phyloP scores from a whole-genome alignment of 495 filamentous ascomycete genomes.

The Penicillium mononematosum region DNA sequence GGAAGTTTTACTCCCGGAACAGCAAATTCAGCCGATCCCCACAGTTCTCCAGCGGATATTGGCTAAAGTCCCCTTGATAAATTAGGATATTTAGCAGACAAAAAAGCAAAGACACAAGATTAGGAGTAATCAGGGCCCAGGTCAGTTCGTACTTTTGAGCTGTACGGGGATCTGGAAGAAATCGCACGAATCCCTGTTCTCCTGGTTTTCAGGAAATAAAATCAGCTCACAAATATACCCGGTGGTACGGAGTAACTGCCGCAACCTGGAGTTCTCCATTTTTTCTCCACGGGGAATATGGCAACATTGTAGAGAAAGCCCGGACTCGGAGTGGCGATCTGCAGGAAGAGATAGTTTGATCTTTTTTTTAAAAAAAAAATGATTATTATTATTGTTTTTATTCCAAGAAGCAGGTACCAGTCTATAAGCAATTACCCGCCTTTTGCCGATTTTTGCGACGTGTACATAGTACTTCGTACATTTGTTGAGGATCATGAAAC shows the following conservation, averaged over 20 bases:
- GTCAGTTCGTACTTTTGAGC: background rate
- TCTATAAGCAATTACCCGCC: slow-evolving; percentile 21
- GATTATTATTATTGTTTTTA: background rate
- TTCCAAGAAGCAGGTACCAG: slow-evolving; percentile 21
- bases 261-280: slow-evolving; percentile 4
- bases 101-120: background rate
- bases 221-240: background rate
- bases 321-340: slow-evolving; percentile 8
- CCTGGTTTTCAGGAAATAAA: background rate
- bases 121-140: background rate
- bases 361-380: background rate
- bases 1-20: slow-evolving; percentile 3
- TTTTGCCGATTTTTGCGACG: slow-evolving; percentile 22
- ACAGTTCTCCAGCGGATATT: background rate
- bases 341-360: background rate
- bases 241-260: background rate
- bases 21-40: slow-evolving; percentile 12
- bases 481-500: slow-evolving; percentile 1
- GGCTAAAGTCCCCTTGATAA: background rate
- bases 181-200: slow-evolving; percentile 5
- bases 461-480: slow-evolving; percentile 3
- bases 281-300: slow-evolving; percentile 13
- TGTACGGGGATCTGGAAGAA: background rate
- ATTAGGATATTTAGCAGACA: background rate
- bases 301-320: background rate